Evolutionary conservation across 192 early-diverging fungal genomes (phyloP), one percentile per base, ranked within the genome.

Genomic region (Mortierella hygrophila): DNA sequence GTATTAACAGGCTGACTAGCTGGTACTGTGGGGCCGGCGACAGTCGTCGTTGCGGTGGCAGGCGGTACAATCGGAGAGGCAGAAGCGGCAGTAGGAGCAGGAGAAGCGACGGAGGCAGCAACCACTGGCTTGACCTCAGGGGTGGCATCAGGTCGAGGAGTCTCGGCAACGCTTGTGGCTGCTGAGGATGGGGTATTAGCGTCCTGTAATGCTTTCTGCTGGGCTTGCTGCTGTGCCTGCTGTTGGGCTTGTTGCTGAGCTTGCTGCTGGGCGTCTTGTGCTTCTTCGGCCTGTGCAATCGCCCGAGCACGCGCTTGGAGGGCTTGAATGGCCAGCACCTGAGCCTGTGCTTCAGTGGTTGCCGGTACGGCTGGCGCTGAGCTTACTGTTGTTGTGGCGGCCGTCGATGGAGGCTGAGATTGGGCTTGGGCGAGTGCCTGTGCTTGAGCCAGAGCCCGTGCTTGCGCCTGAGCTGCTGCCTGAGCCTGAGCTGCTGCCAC

Each of bases 401-500:
- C 54, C n/a, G 79, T 38, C 29, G 72, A n/a, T 65, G 79, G 71
- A n/a, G 38, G 44, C 44, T 38, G n/a, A 4, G 63, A 6, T 35
- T 54, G 68, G 23, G 55, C 73, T 10, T 73, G 68, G 21, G 49
- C 71, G 49, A 68, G 76, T n/a, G 72, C 46, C 38, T 77, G 70
- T 29, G 71, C 78, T 72, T 49, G 70, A 60, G 78, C 78, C 6
- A 69, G 55, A 1, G 75, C 70, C 21, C 71, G 63, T 0, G 82
- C 77, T 18, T 72, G 77, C 20, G 77, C 73, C 55, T 77, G 76
- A 21, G 82, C 77, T 54, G 80, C 74, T 60, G 76, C 75, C 42
- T 81, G 84, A 6, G 84, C 79, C 42, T 86, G 78, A 46, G 83
- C 84, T n/a, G 84, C 84, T 65, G 84, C 84, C 4, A 81, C 79